Conservation (phyloP, 352 stramenopile genomes). For the Aphanomyces stellatus region DNA sequence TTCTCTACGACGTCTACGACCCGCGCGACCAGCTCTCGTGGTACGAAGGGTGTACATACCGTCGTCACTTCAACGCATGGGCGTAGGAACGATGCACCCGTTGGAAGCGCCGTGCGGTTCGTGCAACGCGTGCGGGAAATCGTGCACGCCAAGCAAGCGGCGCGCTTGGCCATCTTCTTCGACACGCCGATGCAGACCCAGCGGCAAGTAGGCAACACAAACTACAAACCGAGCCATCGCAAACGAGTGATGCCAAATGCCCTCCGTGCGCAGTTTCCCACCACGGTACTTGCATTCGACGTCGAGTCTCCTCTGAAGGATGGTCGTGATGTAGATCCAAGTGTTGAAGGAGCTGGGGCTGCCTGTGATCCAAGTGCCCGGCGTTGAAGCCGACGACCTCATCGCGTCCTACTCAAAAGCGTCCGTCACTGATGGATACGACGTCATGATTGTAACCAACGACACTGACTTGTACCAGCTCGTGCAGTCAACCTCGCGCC, state of each 20-base stretch:
- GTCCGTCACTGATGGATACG: slow-evolving; percentile 31
- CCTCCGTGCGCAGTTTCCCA: slow-evolving; percentile 34
- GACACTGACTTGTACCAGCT: slow-evolving; percentile 69
- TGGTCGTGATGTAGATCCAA: neutral
- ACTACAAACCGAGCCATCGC: neutral
- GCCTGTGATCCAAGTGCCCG: slow-evolving; percentile 41
- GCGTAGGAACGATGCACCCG: neutral
- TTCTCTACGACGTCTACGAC: slow-evolving; percentile 54
- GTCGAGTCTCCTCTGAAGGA: neutral
- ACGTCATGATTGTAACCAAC: slow-evolving; percentile 59
- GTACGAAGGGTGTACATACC: slow-evolving; percentile 20
- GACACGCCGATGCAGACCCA: slow-evolving; percentile 29
- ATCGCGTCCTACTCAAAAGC: slow-evolving; percentile 52
- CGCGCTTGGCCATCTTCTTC: slow-evolving; percentile 54
- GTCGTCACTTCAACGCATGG: no score
- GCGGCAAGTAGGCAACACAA: neutral
- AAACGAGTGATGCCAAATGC: slow-evolving; percentile 20
- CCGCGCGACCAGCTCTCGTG: slow-evolving; percentile 27
- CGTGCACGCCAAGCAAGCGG: slow-evolving; percentile 36
- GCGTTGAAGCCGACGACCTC: slow-evolving; percentile 56
- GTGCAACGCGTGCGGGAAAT: slow-evolving; percentile 27
- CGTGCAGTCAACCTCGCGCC: slow-evolving; percentile 17
- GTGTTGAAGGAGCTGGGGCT: slow-evolving; percentile 27
- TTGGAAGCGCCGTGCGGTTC: slow-evolving; percentile 4
- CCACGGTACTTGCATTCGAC: neutral